phyloP scores from a whole-genome alignment of 176 grass and related monocot species.

The Poa annua region DNA sequence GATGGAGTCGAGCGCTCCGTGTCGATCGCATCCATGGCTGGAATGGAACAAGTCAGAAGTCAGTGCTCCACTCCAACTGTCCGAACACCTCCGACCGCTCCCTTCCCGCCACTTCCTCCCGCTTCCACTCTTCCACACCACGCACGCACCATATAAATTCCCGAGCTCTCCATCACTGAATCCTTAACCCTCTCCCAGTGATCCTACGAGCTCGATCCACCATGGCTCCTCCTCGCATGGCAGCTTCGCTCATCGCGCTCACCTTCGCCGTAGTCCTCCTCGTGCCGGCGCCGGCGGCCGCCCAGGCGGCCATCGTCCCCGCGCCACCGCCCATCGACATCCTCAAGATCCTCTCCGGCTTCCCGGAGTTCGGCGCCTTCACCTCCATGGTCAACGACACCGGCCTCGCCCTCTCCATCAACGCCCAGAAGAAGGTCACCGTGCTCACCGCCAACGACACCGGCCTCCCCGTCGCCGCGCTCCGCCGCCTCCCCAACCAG shows the following conservation, averaged over 20 bases:
- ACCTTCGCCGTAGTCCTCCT: not conserved
- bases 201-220: too few relatives aligned
- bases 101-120: constrained; percentile 51
- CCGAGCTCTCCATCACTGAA: not conserved
- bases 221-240: constrained; percentile 35
- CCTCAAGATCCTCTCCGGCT: constrained; percentile 47
- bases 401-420: constrained; percentile 53
- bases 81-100: constrained; percentile 41
- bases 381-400: constrained; percentile 55
- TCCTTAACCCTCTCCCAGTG: not conserved
- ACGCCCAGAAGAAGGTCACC: constrained; percentile 50
- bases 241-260: constrained; percentile 14
- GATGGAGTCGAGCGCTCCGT: constrained; percentile 37
- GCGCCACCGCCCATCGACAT: constrained; percentile 46
- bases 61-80: constrained; percentile 41
- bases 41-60: not conserved
- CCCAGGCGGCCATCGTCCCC: not conserved
- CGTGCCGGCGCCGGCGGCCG: not conserved
- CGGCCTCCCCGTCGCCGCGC: constrained; percentile 15
- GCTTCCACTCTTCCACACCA: not conserved
- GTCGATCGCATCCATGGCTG: not conserved
- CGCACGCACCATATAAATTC: not conserved
- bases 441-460: constrained; percentile 61
- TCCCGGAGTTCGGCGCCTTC: constrained; percentile 51
- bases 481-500: not conserved